Percentiles rank a stretch among this genome's conserved stretches.
phyloP scores from a whole-genome alignment of 345 rosid genomes.

The Rubroshorea leprosula region DNA sequence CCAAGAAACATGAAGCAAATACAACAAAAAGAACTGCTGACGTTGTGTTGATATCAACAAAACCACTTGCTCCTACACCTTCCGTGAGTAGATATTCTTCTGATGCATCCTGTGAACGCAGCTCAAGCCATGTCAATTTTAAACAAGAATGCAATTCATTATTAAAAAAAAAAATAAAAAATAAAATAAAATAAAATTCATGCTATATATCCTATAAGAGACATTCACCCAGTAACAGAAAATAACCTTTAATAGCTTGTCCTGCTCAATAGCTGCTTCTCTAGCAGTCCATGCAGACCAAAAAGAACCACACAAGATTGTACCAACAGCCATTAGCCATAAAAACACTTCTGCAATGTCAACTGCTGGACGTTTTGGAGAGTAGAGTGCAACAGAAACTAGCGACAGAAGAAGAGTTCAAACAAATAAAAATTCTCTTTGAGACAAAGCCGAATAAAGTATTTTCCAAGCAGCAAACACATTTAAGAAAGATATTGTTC shows the following conservation, averaged over 20 bases:
- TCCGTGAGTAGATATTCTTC: slow-evolving; percentile 43
- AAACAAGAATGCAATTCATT: not conserved
- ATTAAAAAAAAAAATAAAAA: no score
- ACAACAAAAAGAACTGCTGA: slow-evolving; percentile 86
- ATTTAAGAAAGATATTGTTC: not conserved
- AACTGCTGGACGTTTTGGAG: slow-evolving; percentile 82
- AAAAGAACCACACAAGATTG: slow-evolving; percentile 82
- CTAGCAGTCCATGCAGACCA: slow-evolving; percentile 95
- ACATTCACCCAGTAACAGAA: not conserved
- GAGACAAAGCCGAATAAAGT: not conserved
- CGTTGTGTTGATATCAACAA: slow-evolving; percentile 63
- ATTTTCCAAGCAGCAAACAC: not conserved
- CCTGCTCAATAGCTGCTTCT: slow-evolving; percentile 86
- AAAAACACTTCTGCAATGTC: slow-evolving; percentile 97
- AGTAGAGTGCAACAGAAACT: slow-evolving; percentile 84
- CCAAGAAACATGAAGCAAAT: slow-evolving; percentile 88
- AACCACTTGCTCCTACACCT: slow-evolving; percentile 48
- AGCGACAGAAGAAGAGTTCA: slow-evolving; percentile 22
- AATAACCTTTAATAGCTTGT: slow-evolving; percentile 79
- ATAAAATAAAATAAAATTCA: no score
- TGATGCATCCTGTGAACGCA: slow-evolving; percentile 62
- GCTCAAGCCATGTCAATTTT: not conserved
- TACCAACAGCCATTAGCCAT: slow-evolving; percentile 98
- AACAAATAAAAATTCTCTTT: slow-evolving; percentile 5
- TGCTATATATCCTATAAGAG: not conserved